Evolutionary conservation across 1,139 yeast species (phyloP), one percentile per base, ranked within the genome.

Genomic region (Wickerhamomyces sp.): DNA sequence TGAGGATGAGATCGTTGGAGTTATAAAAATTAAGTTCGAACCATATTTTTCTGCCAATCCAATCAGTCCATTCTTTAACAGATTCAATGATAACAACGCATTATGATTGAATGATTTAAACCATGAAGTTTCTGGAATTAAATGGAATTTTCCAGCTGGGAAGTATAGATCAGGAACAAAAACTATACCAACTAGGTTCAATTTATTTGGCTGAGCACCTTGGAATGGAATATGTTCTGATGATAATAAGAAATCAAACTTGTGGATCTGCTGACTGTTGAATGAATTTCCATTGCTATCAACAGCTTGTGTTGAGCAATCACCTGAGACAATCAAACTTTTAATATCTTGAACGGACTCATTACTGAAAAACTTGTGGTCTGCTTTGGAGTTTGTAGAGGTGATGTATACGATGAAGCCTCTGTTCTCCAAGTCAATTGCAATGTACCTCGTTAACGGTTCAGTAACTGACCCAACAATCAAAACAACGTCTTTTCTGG

Each of bases 321-420:
- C 76, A 48, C 68, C 75, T 59, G 68, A 79, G 59, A 71, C 71
- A 62, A 68, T 75, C 67, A 66, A 76, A 55, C 73, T 80, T 60
- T 69, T 78, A 63, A 76, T 81, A 58, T 79, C 84, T 5, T 78
- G 64, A 34, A 71, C 68, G 41, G 72, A 67, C 52, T 77, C 80
- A 42, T 75, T 71, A 51, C 75, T 77, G 40, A 87, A 76, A 46
- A 79, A 73, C 49, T 72, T 75, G 45, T 76, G 72, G 54, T 86
- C 94, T 42, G 75, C 77, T 10, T 78, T 80, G 0, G 57, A 45
- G 48, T 84, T 83, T 11, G 81, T 66, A 5, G 87, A 80, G 1
- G 94, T 82, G 55, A 88, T 71, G 62, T 84, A 88, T 4, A 88
- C 90, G 32, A 88, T 82, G 59, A 85, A 85, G 1, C 96, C 95